Evolutionary conservation across 148 eudicot species (phyloP), one percentile per base, ranked within the genome.

Genomic region (Rhododendron mucronatum): DNA sequence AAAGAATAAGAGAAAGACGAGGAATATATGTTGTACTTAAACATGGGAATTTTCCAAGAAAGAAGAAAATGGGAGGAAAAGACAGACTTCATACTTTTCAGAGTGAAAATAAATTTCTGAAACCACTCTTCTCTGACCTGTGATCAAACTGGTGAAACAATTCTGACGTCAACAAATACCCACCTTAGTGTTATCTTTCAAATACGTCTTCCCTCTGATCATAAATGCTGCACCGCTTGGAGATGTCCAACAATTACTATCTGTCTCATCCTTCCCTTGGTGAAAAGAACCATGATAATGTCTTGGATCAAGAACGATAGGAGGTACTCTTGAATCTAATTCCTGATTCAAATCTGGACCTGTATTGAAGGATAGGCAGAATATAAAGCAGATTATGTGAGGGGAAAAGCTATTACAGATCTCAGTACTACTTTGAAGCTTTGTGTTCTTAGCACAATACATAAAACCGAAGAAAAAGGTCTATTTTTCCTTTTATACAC

Each of bases 201-300:
- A 87, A 84, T 97, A 97, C 69, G 98, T 93, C 87, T 92, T 92
- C 87, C 99, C 99, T 86, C 99, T 90, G 85, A 97, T 90, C 97
- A 91, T 94, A 87, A 95, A 97, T 87, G 95, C 98, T 18, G 90
- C 63, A 74, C 97, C 97, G 87, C 93, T 92, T 28, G 98, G 99
- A 88, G 91, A 91, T 61, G 93, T 90, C 99, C 99, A 97, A 91
- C 99, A 97, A 89, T 97, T 86, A 85, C 86, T 86, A 83, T 94
- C 98, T 55, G 80, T 83, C 59, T 93, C 98, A 93, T 91, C 92
- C 90, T 91, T 93, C 85, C 95, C 97, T 90, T 88, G 90, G 78
- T 85, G 92, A 90, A 97, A 84, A 39, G 98, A 88, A 87, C 96
- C 95, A 86, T 83, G 87, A 89, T 91, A 92, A 79, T 91, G 90